Evolutionary conservation across 2,329 filamentous ascomycete species (phyloP).

Genomic region (Colletotrichum zoysiae): DNA sequence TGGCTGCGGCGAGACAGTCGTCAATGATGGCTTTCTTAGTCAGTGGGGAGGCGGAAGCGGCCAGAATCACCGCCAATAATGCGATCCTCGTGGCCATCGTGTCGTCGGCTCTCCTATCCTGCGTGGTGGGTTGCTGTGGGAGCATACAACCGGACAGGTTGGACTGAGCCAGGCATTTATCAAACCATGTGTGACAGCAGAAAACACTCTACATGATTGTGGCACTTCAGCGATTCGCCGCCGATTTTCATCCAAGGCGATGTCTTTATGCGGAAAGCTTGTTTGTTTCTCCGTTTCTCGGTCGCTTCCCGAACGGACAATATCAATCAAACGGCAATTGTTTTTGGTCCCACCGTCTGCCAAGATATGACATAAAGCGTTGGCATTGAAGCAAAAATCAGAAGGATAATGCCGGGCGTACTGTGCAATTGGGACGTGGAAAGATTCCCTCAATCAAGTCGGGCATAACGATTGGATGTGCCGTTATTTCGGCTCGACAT

Average conservation of each 20-base stretch:
- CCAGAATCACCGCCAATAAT: neutral
- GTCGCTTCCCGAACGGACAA: neutral
- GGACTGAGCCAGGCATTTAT: neutral
- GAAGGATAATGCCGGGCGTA: neutral
- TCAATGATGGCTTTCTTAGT: conserved; percentile 41
- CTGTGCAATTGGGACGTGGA: neutral
- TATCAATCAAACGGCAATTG: neutral
- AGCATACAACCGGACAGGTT: neutral
- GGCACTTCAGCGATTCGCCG: neutral
- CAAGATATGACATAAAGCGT: neutral
- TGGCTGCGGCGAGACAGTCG: conserved; percentile 45
- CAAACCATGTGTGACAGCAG: neutral
- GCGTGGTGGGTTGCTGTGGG: neutral
- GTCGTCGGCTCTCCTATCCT: neutral
- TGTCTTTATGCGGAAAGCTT: neutral
- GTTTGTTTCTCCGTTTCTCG: neutral
- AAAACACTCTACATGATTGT: neutral
- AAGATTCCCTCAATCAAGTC: neutral
- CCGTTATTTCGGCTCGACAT: neutral
- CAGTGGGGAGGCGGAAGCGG: neutral
- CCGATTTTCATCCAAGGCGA: neutral
- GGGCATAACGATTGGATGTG: neutral
- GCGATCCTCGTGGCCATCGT: neutral
- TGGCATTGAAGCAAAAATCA: neutral
- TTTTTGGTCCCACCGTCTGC: neutral